phyloP scores from a whole-genome alignment of 345 rosid genomes.

The Aquilaria sinensis region DNA sequence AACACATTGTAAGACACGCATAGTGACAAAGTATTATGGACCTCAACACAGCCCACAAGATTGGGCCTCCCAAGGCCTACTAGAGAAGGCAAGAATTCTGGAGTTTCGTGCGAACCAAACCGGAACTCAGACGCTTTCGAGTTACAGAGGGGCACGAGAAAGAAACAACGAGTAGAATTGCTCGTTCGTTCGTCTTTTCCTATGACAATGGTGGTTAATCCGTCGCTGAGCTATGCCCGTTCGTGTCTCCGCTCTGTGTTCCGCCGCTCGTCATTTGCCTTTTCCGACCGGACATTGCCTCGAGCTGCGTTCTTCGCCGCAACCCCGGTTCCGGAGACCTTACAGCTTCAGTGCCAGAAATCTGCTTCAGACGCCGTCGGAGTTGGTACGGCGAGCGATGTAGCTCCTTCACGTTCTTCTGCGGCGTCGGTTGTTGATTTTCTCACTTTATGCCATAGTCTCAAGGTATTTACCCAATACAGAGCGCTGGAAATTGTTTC shows the following conservation, averaged over 20 bases:
- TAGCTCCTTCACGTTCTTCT: slow-evolving; percentile 27
- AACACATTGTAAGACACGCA: too few species aligned
- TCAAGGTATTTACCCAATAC: slow-evolving; percentile 48
- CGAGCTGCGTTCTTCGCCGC: slow-evolving; percentile 20
- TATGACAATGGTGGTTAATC: slow-evolving; percentile 37
- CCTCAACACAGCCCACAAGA: too few species aligned
- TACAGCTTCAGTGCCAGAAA: slow-evolving; percentile 38
- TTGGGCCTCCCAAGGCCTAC: too few species aligned
- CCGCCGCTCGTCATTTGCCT: slow-evolving; percentile 24
- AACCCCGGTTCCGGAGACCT: slow-evolving; percentile 28
- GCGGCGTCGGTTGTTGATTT: slow-evolving; percentile 70
- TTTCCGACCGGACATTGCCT: slow-evolving; percentile 18
- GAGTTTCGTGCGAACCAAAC: too few species aligned
- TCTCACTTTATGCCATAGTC: slow-evolving; percentile 77
- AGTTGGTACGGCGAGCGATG: slow-evolving; percentile 19
- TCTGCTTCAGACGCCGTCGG: slow-evolving; percentile 28
- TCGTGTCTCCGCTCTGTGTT: slow-evolving; percentile 22
- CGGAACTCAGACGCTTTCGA: too few species aligned
- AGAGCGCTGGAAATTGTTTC: too few species aligned
- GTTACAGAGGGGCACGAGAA: too few species aligned
- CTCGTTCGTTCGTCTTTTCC: not conserved
- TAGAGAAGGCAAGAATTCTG: too few species aligned
- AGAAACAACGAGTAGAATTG: too few species aligned
- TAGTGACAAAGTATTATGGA: too few species aligned
- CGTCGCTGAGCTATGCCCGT: slow-evolving; percentile 29